Percentiles rank a stretch among this genome's conserved stretches.
Evolutionary conservation across 106 monocot species (phyloP).

Genomic region (Chionographis japonica): DNA sequence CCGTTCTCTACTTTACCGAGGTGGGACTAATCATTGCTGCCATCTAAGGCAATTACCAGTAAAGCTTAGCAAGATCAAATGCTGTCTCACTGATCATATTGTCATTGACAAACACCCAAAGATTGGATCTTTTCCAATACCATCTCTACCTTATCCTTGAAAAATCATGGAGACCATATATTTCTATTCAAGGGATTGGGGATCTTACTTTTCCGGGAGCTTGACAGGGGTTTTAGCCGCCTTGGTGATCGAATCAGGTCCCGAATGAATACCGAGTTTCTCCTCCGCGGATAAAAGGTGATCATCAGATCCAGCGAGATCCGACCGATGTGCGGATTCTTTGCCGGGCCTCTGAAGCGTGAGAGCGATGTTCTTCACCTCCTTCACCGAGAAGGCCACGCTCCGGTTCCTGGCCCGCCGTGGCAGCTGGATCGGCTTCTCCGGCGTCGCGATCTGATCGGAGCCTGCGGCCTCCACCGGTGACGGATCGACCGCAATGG

Average conservation of each 20-base stretch:
- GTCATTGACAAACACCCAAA: too few species aligned
- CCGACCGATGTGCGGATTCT: not conserved
- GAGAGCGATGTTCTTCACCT: conserved; percentile 42
- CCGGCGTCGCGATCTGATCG: conserved; percentile 47
- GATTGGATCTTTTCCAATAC: too few species aligned
- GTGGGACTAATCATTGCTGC: too few species aligned
- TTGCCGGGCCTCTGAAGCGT: conserved; percentile 14
- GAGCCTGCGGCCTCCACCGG: conserved; percentile 2
- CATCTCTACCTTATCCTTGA: not conserved
- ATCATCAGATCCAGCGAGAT: conserved; percentile 7
- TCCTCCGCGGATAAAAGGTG: conserved; percentile 13
- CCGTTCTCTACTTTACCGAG: too few species aligned
- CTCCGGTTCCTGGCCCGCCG: conserved; percentile 18
- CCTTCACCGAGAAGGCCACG: conserved; percentile 51
- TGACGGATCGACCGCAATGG: not conserved
- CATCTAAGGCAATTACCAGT: too few species aligned
- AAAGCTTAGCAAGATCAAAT: too few species aligned
- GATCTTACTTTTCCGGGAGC: conserved; percentile 52
- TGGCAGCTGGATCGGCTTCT: conserved; percentile 40
- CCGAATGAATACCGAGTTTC: conserved; percentile 2
- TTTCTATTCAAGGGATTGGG: not conserved
- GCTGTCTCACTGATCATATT: too few species aligned
- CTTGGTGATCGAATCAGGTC: not conserved
- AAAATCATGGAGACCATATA: not conserved
- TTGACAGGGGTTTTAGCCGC: conserved; percentile 17